Evolutionary conservation across 768 basidiomycete species (phyloP), one percentile per base, ranked within the genome.

Genomic region (Pleurotus citrinopileatus): DNA sequence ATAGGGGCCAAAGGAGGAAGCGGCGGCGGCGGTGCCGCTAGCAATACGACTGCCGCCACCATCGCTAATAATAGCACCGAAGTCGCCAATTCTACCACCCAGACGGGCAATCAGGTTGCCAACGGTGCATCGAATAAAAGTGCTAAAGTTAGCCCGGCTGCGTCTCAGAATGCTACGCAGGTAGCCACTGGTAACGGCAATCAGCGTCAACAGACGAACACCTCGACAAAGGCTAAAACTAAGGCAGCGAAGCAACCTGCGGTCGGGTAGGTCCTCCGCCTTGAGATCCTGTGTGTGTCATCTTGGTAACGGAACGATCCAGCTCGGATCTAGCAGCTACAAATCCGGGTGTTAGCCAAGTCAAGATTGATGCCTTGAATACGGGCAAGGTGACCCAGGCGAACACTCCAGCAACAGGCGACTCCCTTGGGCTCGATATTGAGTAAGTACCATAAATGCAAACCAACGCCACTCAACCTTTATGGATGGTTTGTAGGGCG

Each of bases 371-470:
- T 8, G 48, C 48, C 22, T 20, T 23, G 17, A 26, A 20, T 17
- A 9, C 15, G 9, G 34, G 34, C 23, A 20, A 15, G 17, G 48
- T 51, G 9, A 51, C 48, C 3, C 4, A 34, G 13, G 48, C 48
- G 10, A 23, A 32, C n/a, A 0, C 15, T 22, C 48, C 48, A 7
- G 13, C 48, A 4, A 37, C 44, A 19, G 42, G 27, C 1, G 5
- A 53, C 10, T 53, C 52, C 25, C 23, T 44, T 19, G 73, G 69
- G 6, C 61, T 79, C 50, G 83, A 87, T 59, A 67, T 80, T 42
- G 80, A 77, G 58, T 87, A 69, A n/a, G 48, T 19, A 29, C n/a
- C 42, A n/a, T n/a, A n/a, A n/a, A n/a, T n/a, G n/a, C n/a, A n/a
- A n/a, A n/a, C n/a, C n/a, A n/a, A n/a, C n/a, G n/a, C n/a, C n/a